Evolutionary conservation across 2,329 filamentous ascomycete species (phyloP).

Genomic region (Dothideomycetes sp.): DNA sequence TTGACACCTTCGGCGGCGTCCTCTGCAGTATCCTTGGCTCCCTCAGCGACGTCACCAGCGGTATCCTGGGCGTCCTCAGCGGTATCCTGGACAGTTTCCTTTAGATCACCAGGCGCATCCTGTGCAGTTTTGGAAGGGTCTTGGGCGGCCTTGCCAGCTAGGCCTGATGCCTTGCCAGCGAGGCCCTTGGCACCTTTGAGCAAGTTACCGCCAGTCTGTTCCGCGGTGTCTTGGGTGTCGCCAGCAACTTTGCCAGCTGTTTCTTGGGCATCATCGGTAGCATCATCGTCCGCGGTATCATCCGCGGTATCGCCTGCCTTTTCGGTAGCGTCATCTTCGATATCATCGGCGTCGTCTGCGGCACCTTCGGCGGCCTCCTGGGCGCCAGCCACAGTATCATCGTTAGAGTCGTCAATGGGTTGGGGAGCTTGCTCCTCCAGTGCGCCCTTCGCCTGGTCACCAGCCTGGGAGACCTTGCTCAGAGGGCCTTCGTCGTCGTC

Average conservation of each 20-base stretch:
- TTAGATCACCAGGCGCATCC: conserved; percentile 16
- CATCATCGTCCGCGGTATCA: conserved; percentile 18
- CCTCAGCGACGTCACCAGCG: conserved; percentile 21
- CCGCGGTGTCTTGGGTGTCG: conserved; percentile 18
- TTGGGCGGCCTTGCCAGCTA: conserved; percentile 31
- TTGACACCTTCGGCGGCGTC: conserved; percentile 24
- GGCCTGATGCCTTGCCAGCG: conserved; percentile 34
- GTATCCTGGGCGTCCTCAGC: conserved; percentile 25
- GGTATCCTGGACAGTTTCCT: conserved; percentile 21
- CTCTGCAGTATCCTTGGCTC: conserved; percentile 22
- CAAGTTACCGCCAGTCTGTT: conserved; percentile 26
- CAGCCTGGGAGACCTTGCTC: conserved; percentile 37
- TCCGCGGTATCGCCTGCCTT: conserved; percentile 27
- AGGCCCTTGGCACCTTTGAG: conserved; percentile 34
- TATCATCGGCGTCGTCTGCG: conserved; percentile 21
- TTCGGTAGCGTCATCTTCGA: conserved; percentile 30
- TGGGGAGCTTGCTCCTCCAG: conserved; percentile 35
- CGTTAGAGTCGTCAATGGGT: conserved; percentile 32
- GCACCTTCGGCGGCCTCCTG: conserved; percentile 33
- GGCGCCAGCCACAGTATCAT: conserved; percentile 26
- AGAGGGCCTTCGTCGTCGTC: conserved; percentile 24
- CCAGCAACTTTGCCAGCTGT: conserved; percentile 21
- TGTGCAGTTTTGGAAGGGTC: conserved; percentile 25
- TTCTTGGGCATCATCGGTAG: conserved; percentile 14
- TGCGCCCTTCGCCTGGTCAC: conserved; percentile 31